Conservation (phyloP, 2,329 filamentous ascomycete species). For the Reticulascus tulasneorum region DNA sequence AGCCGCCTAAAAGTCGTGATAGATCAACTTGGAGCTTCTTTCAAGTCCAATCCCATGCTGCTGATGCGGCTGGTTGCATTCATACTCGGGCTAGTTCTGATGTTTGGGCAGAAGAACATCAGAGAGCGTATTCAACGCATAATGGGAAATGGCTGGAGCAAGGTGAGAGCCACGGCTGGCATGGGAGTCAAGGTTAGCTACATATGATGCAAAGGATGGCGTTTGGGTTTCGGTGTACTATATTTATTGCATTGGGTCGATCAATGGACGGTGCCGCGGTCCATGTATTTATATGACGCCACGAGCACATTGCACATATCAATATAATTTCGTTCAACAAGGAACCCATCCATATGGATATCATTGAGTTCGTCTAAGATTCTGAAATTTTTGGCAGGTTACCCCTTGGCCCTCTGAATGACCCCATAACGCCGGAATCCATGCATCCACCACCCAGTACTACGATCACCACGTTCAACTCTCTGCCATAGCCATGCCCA, state of each 20-base stretch:
- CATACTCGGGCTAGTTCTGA: conserved; percentile 69
- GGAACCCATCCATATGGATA: too few relatives aligned
- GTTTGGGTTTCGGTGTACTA: conserved; percentile 16
- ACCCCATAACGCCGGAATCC: too few relatives aligned
- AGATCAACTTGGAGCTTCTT: conserved; percentile 43
- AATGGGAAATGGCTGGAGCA: conserved; percentile 69
- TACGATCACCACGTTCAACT: too few relatives aligned
- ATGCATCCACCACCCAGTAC: too few relatives aligned
- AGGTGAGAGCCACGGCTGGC: conserved; percentile 77
- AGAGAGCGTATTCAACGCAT: conserved; percentile 70
- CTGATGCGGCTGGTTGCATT: conserved; percentile 69
- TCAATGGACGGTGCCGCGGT: too few relatives aligned
- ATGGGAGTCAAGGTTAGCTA: conserved; percentile 99
- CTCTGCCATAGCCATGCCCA: too few relatives aligned
- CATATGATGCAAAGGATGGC: conserved; percentile 53
- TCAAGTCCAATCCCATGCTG: conserved; percentile 54
- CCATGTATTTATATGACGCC: too few relatives aligned
- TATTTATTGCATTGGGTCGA: conserved; percentile 11
- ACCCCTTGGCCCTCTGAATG: too few relatives aligned
- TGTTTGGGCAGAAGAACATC: conserved; percentile 71
- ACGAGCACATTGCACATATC: too few relatives aligned
- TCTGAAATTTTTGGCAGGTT: too few relatives aligned
- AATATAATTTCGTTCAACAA: too few relatives aligned
- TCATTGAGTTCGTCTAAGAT: too few relatives aligned
- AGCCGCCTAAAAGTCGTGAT: conserved; percentile 48